A percentile compares a stretch with the other conserved stretches of the same genome.
Evolutionary conservation across 2,329 filamentous ascomycete genomes (phyloP).

Genomic region (Monosporascus sp.): DNA sequence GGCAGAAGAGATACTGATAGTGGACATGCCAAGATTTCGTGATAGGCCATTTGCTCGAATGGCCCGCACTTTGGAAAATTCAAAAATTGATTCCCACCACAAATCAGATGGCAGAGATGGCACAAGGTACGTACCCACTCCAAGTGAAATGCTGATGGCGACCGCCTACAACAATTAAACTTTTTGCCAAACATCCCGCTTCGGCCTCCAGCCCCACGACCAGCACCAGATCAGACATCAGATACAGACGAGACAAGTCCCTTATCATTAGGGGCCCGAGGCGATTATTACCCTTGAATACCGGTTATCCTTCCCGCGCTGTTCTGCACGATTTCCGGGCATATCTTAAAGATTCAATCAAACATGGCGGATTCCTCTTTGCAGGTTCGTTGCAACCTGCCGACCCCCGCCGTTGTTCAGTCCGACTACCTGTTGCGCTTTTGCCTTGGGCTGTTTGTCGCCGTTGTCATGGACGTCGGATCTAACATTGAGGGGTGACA

Average conservation of each 20-base stretch:
- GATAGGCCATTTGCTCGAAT: constrained; percentile 11
- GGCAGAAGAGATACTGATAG: not conserved
- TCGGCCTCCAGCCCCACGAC: not conserved
- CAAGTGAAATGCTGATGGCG: not conserved
- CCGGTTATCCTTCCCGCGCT: not conserved
- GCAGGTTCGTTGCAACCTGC: constrained; percentile 35
- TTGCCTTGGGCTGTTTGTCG: no score
- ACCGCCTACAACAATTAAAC: not conserved
- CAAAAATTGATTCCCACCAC: constrained; percentile 12
- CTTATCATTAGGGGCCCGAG: not conserved
- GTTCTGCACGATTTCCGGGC: not conserved
- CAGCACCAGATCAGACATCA: not conserved
- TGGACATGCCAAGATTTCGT: constrained; percentile 12
- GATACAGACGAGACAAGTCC: no score
- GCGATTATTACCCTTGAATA: not conserved
- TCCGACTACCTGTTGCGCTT: no score
- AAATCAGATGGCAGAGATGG: constrained; percentile 3
- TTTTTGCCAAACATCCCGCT: not conserved
- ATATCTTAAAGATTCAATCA: not conserved
- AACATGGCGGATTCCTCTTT: constrained; percentile 41
- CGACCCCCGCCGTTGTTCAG: constrained; percentile 16
- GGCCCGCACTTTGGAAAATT: constrained; percentile 5
- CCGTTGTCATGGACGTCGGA: not conserved
- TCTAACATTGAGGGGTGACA: not conserved
- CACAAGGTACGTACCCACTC: not conserved